Evolutionary conservation across 129 eudicot genomes (phyloP).

Genomic region (Flaveria brownii): DNA sequence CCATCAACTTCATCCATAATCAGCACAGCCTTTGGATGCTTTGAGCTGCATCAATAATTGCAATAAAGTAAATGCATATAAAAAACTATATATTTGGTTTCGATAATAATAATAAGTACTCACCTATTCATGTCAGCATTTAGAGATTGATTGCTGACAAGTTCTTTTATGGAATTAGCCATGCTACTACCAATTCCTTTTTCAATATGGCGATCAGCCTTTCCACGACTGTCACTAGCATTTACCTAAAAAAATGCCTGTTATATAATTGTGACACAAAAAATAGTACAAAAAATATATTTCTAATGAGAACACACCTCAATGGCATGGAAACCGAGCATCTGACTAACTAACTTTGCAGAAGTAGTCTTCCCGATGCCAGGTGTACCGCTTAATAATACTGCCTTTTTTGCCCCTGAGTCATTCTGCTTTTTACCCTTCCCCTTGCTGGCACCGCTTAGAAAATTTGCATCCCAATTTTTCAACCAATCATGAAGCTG

Average conservation of each 20-base stretch:
- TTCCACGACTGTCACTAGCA: slow-evolving; percentile 98
- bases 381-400: slow-evolving; percentile 81
- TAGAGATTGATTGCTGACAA: slow-evolving; percentile 75
- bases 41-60: slow-evolving; percentile 48
- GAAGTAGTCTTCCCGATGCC: slow-evolving; percentile 98
- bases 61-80: slow-evolving; percentile 11
- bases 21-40: slow-evolving; percentile 69
- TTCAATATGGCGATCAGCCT: slow-evolving; percentile 86
- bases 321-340: slow-evolving; percentile 80
- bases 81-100: slow-evolving; percentile 3
- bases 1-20: slow-evolving; percentile 98
- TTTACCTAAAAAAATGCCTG: slow-evolving; percentile 57
- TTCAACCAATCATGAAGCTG: slow-evolving; percentile 85
- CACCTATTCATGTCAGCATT: slow-evolving; percentile 58
- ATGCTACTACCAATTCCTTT: slow-evolving; percentile 92
- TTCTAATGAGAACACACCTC: slow-evolving; percentile 52
- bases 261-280: slow-evolving; percentile 14
- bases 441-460: slow-evolving; percentile 49
- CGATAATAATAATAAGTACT: slow-evolving; percentile 27
- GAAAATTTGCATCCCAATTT: slow-evolving; percentile 68
- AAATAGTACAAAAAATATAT: background rate
- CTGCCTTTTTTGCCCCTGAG: slow-evolving; percentile 78
- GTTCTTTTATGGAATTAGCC: slow-evolving; percentile 89
- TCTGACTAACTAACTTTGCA: slow-evolving; percentile 88
- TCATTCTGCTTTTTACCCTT: slow-evolving; percentile 74